Percentiles rank a stretch among this genome's conserved stretches.
These are phyloP conservation scores for Tetrapyrgos nigripes DNA, from an alignment of 1,284 basidiomycete species.

Conservation along the genomic window DNA sequence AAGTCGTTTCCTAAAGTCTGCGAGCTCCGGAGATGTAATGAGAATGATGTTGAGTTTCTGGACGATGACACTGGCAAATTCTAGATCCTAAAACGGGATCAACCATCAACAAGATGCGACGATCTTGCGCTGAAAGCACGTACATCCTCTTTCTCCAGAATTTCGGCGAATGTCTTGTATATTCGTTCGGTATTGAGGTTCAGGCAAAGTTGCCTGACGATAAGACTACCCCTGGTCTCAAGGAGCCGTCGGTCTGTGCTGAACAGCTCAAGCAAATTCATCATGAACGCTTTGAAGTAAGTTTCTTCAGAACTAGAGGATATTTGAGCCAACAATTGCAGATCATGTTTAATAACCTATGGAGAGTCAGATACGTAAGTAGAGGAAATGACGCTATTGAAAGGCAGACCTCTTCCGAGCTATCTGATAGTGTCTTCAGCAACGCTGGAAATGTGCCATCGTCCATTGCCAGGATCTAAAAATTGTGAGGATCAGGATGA, in stretches of 20 bases:
- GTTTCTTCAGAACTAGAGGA: conserved; percentile 93
- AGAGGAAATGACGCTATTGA: conserved; percentile 2
- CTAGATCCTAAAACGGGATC: conserved; percentile 73
- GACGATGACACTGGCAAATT: conserved; percentile 97
- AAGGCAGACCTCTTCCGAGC: conserved; percentile 85
- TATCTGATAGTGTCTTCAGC: conserved; percentile 95
- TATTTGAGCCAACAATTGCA: conserved; percentile 96
- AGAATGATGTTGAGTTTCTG: conserved; percentile 97
- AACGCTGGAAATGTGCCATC: conserved; percentile 96
- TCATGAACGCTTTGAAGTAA: conserved; percentile 97
- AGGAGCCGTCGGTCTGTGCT: conserved; percentile 92
- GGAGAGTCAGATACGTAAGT: conserved; percentile 5
- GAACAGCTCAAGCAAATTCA: conserved; percentile 93
- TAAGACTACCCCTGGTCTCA: conserved; percentile 93
- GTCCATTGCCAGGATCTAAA: conserved; percentile 91
- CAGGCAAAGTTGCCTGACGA: conserved; percentile 94
- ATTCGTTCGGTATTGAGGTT: conserved; percentile 96
- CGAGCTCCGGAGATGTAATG: conserved; percentile 94
- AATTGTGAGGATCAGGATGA: conserved; percentile 6
- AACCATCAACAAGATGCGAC: neutral
- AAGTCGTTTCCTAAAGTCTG: conserved; percentile 91
- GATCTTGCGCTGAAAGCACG: conserved; percentile 25
- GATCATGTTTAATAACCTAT: conserved; percentile 94
- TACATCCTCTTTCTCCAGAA: conserved; percentile 97
- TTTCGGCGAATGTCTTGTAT: conserved; percentile 95